These are phyloP conservation scores for Parastagonospora avenae DNA, from an alignment of 2,329 filamentous ascomycete species.

Conservation along the genomic window DNA sequence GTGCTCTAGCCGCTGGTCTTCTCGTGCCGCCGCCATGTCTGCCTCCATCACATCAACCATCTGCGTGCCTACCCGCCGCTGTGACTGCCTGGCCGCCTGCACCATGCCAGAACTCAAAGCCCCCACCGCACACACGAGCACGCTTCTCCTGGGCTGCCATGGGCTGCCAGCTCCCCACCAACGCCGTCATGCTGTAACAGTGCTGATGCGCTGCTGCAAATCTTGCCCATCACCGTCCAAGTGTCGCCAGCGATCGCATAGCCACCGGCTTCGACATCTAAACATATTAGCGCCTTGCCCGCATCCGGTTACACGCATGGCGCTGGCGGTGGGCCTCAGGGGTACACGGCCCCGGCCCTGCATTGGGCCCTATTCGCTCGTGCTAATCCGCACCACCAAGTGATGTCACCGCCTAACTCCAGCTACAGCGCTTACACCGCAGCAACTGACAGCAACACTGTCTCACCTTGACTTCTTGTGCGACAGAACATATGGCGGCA, in stretches of 20 bases:
- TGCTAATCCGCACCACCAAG: conserved; percentile 5
- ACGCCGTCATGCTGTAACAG: not conserved
- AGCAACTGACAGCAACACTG: not conserved
- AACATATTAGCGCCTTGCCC: conserved; percentile 3
- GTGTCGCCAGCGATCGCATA: not conserved
- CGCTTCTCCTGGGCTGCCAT: no score
- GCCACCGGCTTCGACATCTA: not conserved
- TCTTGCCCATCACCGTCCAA: not conserved
- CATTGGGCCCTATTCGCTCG: conserved; percentile 9
- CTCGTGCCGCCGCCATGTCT: no score
- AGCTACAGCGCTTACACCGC: not conserved
- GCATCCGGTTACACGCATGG: not conserved
- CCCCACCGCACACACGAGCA: no score
- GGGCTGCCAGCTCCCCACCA: not conserved
- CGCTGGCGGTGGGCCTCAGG: not conserved
- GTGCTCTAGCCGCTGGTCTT: no score
- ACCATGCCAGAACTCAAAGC: no score
- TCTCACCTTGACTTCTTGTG: not conserved
- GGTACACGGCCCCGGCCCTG: conserved; percentile 3
- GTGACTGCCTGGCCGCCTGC: no score
- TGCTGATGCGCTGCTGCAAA: not conserved
- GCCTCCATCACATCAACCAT: no score
- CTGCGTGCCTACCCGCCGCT: no score
- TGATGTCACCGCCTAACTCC: conserved; percentile 16
- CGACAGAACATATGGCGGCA: no score